These are phyloP conservation scores for Eremothecium gossypii DNA, from an alignment of 1,139 yeast genomes.

Conservation along the genomic window DNA sequence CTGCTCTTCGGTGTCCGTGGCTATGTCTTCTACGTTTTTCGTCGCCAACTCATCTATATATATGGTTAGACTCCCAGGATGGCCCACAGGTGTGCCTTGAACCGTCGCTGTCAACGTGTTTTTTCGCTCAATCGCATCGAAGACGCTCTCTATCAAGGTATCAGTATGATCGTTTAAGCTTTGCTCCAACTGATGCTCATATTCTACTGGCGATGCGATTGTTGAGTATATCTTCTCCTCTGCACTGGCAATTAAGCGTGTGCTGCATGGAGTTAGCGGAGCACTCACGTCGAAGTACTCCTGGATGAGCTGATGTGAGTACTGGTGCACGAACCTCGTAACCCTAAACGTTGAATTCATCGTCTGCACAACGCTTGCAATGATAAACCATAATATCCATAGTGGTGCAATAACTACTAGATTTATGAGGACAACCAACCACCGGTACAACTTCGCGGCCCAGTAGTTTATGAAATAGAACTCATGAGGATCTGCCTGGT, in stretches of 20 bases:
- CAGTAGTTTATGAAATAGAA: slow-evolving; percentile 22
- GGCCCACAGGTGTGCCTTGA: neutral
- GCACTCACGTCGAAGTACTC: slow-evolving; percentile 31
- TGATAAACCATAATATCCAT: slow-evolving; percentile 42
- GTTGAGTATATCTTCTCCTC: slow-evolving; percentile 11
- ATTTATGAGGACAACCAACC: slow-evolving; percentile 38
- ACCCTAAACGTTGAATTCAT: slow-evolving; percentile 29
- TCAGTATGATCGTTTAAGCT: slow-evolving; percentile 27
- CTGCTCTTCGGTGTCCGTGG: slow-evolving; percentile 8
- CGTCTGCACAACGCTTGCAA: slow-evolving; percentile 35
- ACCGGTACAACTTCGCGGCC: slow-evolving; percentile 34
- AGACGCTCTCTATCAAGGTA: slow-evolving; percentile 42
- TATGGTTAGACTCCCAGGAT: slow-evolving; percentile 5
- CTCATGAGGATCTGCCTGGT: slow-evolving; percentile 5
- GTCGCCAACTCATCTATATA: slow-evolving; percentile 25
- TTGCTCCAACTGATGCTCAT: slow-evolving; percentile 17
- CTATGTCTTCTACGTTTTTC: slow-evolving; percentile 11
- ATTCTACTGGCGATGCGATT: slow-evolving; percentile 6
- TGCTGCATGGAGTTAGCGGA: slow-evolving; percentile 4
- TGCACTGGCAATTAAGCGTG: slow-evolving; percentile 4
- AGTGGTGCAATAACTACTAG: slow-evolving; percentile 44
- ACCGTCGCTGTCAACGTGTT: slow-evolving; percentile 15
- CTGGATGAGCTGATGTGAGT: slow-evolving; percentile 33
- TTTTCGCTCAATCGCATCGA: slow-evolving; percentile 39
- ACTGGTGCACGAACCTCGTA: slow-evolving; percentile 24